phyloP scores from a whole-genome alignment of 164 flowering plant species.

The Vitis rotundifolia region DNA sequence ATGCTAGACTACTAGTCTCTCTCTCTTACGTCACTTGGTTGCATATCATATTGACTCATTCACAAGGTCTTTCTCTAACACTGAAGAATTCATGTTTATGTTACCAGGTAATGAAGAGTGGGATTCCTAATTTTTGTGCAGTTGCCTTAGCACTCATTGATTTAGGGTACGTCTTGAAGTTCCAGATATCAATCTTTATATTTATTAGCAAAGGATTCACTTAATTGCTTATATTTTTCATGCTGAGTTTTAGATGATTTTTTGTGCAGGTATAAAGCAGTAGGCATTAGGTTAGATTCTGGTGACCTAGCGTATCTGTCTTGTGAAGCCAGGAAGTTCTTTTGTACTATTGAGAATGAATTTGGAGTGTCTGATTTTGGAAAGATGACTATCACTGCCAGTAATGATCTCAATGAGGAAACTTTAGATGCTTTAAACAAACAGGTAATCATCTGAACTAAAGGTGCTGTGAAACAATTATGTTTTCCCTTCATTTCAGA shows the following conservation, averaged over 20 bases:
- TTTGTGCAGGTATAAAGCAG: constrained; percentile 81
- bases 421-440: constrained; percentile 97
- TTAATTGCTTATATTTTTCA: background rate
- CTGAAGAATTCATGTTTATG: constrained; percentile 7
- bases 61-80: constrained; percentile 5
- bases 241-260: constrained; percentile 1
- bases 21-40: constrained; percentile 1
- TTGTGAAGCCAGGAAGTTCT: constrained; percentile 78
- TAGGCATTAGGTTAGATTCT: constrained; percentile 92
- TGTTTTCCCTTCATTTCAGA: background rate
- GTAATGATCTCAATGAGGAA: constrained; percentile 99
- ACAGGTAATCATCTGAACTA: constrained; percentile 55
- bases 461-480: background rate
- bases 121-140: constrained; percentile 94
- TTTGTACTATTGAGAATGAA: constrained; percentile 71
- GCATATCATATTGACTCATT: background rate
- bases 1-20: background rate
- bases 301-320: constrained; percentile 97
- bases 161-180: constrained; percentile 69
- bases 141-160: constrained; percentile 91
- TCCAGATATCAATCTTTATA: background rate
- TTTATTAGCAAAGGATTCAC: background rate
- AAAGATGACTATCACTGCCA: constrained; percentile 79
- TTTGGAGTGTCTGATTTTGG: constrained; percentile 79
- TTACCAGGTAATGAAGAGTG: constrained; percentile 91